phyloP scores from a whole-genome alignment of 2,329 filamentous ascomycete species.

The Ilyonectria mors-panacis region DNA sequence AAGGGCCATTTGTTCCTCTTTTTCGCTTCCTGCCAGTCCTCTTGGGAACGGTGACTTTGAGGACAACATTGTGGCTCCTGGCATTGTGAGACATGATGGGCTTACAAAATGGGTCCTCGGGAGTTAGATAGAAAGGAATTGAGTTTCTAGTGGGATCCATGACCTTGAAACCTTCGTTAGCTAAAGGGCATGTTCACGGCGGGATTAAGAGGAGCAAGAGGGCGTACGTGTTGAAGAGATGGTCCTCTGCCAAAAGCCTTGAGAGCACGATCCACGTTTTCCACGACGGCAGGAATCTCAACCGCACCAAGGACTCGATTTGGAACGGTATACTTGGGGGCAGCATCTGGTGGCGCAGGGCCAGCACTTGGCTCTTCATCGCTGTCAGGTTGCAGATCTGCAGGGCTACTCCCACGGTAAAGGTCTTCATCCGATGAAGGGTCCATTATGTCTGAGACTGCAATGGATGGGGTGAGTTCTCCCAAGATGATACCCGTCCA shows the following conservation, averaged over 20 bases:
- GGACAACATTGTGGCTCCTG: conserved; percentile 84
- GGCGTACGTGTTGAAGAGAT: conserved; percentile 56
- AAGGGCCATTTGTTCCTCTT: conserved; percentile 80
- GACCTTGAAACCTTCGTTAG: conserved; percentile 54
- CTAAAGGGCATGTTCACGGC: neutral
- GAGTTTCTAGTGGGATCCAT: conserved; percentile 65
- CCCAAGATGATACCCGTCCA: neutral
- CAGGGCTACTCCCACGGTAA: conserved; percentile 38
- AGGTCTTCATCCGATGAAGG: conserved; percentile 37
- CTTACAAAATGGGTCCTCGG: conserved; percentile 83
- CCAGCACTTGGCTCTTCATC: conserved; percentile 2
- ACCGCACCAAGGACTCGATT: conserved; percentile 56
- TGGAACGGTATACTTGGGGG: conserved; percentile 55
- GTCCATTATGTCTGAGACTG: conserved; percentile 3
- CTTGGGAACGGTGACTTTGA: conserved; percentile 90
- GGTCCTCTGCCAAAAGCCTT: conserved; percentile 59
- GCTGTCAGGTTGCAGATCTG: conserved; percentile 34
- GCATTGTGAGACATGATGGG: conserved; percentile 84
- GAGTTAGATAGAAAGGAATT: conserved; percentile 81
- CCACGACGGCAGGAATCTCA: conserved; percentile 60
- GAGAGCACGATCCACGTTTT: conserved; percentile 60
- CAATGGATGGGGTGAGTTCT: neutral
- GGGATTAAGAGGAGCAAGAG: neutral
- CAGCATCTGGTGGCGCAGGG: conserved; percentile 38
- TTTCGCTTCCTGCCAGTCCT: conserved; percentile 90